Evolutionary conservation across 1,139 yeast genomes (phyloP), one percentile per base, ranked within the genome.

Genomic region (Saccharomyces hybrid): DNA sequence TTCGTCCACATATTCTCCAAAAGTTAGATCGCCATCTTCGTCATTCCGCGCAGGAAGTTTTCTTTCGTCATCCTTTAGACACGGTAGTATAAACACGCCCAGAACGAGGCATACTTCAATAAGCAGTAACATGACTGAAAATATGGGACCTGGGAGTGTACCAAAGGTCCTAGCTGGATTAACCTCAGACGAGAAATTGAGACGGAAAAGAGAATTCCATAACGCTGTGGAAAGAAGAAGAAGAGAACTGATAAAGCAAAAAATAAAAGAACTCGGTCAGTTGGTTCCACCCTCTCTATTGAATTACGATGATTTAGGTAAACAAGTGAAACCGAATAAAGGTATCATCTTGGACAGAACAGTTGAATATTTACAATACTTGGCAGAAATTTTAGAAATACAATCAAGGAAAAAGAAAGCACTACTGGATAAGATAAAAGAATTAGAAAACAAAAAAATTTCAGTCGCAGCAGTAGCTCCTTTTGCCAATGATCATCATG

Each of bases 191-290:
- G 88, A 83, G 55, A 86, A 84, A 63, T 66, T 84, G 55, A 79
- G 79, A 60, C 77, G 93, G 62, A 77, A 91, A 62, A 74, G 90
- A 59, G 91, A 86, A 64, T 82, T 86, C 62, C 95, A 86, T 65
- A 86, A 86, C 66, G 93, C 90, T 0, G 95, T 86, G 3, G 95
- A 86, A 68, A 75, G 93, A 66, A 77, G 91, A 67, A 77, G 95
- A 68, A 76, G 95, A 61, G 95, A 86, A 64, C 73, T 86, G 61
- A 86, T 86, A 60, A 86, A 86, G 67, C 87, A 84, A 64, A 80
- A 86, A 62, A 86, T 86, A 57, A 84, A 84, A 65, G 91, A 85
- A 58, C 70, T 86, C 59, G 89, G 91, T 1, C 70, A 78, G 32
- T 74, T 86, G 50, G 88, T 86, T 0, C 95, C 95, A 0, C 89